Percentiles rank a stretch among this genome's conserved stretches.
Conservation (phyloP, 2,329 filamentous ascomycete species). For the Trichoderma polysporum region DNA sequence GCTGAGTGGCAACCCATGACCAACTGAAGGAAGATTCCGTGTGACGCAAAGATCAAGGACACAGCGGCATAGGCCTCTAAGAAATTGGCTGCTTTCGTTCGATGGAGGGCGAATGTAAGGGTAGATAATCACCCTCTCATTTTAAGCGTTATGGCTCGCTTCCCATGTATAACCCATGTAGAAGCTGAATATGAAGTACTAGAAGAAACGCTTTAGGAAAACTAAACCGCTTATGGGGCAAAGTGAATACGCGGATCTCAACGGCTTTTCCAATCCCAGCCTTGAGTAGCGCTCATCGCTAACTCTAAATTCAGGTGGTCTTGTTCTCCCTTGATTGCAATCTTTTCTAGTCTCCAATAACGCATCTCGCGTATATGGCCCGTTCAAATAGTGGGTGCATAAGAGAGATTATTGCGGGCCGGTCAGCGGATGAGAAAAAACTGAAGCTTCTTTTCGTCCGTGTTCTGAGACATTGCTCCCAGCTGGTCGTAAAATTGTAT, state of each 20-base stretch:
- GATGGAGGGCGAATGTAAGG: background rate
- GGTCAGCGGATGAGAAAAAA: background rate
- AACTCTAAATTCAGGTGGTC: background rate
- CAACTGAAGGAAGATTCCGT: background rate
- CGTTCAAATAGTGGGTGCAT: background rate
- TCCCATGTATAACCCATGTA: background rate
- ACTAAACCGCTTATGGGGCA: background rate
- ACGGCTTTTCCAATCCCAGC: background rate
- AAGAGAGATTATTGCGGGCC: background rate
- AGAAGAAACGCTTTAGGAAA: background rate
- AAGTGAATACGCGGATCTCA: background rate
- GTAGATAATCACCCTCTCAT: background rate
- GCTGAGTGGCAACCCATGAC: background rate
- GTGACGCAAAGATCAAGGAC: background rate
- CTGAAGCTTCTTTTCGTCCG: background rate
- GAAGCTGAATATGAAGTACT: background rate
- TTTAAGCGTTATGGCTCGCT: background rate
- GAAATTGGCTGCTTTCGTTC: background rate
- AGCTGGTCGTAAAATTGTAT: background rate
- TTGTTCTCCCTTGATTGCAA: background rate
- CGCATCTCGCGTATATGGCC: background rate
- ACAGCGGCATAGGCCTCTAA: background rate
- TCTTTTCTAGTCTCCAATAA: background rate
- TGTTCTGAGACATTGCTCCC: conserved; percentile 16
- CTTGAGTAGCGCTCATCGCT: background rate